Conservation (phyloP, 768 basidiomycete species). For the Lyophyllum decastes region DNA sequence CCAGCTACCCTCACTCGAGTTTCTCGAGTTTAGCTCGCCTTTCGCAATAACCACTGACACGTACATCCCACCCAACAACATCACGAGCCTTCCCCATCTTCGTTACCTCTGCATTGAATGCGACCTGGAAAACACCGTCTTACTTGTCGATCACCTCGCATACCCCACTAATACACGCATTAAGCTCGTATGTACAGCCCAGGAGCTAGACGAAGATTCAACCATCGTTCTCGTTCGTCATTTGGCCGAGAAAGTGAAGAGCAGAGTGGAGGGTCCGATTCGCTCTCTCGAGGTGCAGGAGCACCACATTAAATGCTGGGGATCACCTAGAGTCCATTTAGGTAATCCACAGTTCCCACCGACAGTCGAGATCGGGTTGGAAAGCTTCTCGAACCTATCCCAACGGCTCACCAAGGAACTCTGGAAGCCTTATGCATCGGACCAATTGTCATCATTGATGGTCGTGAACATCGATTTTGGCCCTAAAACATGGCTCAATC, state of each 20-base stretch:
- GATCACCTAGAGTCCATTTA: not conserved
- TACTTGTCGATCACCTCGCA: not conserved
- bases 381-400: not conserved
- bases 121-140: not conserved
- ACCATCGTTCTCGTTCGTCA: not conserved
- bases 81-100: not conserved
- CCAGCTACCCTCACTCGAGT: not conserved
- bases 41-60: not conserved
- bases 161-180: not conserved
- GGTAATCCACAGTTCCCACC: not conserved
- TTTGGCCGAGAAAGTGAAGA: not conserved
- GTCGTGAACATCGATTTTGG: not conserved
- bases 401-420: not conserved
- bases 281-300: not conserved
- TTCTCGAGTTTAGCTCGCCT: not conserved
- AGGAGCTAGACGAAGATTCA: not conserved
- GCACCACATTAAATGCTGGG: not conserved
- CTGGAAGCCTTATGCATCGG: not conserved
- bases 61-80: not conserved
- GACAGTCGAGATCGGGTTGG: not conserved
- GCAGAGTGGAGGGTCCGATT: not conserved
- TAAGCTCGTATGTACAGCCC: not conserved
- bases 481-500: not conserved
- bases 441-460: not conserved
- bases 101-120: not conserved